phyloP scores from a whole-genome alignment of 352 stramenopile species.

The Pythium phragmiticola region DNA sequence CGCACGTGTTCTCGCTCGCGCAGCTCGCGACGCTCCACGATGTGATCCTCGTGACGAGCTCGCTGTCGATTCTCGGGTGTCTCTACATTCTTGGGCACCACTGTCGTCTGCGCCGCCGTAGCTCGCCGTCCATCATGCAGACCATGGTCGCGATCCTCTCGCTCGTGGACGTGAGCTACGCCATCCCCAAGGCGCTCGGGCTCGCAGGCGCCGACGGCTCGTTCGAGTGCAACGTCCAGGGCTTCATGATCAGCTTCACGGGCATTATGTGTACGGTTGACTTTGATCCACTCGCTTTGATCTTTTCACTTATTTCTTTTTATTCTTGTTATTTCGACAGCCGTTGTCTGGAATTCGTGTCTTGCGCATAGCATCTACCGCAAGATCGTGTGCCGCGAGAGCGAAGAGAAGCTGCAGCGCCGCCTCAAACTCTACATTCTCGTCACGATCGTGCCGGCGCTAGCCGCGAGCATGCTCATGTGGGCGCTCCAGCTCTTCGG shows the following conservation, averaged over 20 bases:
- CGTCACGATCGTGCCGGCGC: constrained; percentile 43
- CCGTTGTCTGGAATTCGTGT: constrained; percentile 66
- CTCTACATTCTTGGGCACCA: constrained; percentile 30
- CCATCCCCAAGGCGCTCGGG: constrained; percentile 53
- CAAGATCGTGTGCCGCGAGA: constrained; percentile 67
- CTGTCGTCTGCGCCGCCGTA: constrained; percentile 22
- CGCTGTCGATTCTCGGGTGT: constrained; percentile 25
- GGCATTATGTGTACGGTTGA: constrained; percentile 49
- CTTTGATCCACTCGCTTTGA: background rate
- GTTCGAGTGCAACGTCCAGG: constrained; percentile 49
- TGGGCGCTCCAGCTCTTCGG: constrained; percentile 24
- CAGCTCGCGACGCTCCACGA: constrained; percentile 25
- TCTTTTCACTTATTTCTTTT: too few relatives aligned
- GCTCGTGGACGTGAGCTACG: constrained; percentile 51
- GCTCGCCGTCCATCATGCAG: constrained; percentile 48
- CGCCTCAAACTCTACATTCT: constrained; percentile 61
- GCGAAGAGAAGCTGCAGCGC: constrained; percentile 54
- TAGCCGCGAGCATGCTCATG: constrained; percentile 36
- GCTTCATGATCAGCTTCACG: constrained; percentile 47
- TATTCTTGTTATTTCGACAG: constrained; percentile 16
- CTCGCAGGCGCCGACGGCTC: constrained; percentile 26
- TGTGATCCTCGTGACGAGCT: constrained; percentile 21
- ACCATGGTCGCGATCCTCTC: constrained; percentile 75
- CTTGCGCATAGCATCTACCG: constrained; percentile 74
- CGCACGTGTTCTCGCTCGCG: constrained; percentile 9